Evolutionary conservation across 1,284 basidiomycete genomes (phyloP), one percentile per base, ranked within the genome.

Genomic region (Ganoderma meredithae): DNA sequence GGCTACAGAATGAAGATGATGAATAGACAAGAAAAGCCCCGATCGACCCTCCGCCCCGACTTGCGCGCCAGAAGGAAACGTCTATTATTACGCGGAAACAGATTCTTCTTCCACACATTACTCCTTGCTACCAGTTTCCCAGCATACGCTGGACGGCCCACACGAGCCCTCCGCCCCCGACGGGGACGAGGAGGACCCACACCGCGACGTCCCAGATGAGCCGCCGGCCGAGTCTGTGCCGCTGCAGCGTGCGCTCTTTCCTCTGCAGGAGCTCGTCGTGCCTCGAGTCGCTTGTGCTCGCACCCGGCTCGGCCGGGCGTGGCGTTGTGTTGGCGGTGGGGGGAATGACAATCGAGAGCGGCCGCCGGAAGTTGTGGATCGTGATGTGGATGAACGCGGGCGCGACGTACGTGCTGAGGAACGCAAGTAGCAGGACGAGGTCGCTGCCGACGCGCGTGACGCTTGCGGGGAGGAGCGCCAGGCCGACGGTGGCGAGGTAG

Each of bases 221-320:
- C 33, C 93, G 83, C 69, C 85, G 85, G 49, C 85, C 84, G 58
- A 89, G 83, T 69, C 93, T 86, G 53, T 84, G 82, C 64, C 84
- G 84, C 77, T 95, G 93, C 65, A 95, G 79, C 40, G 86, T 86
- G 61, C 86, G 83, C 78, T 95, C 93, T 80, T 95, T 95, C 69
- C 91, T 84, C 73, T 90, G 85, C 52, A 95, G 81, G 33, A 95
- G 84, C 62, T 89, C 87, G 73, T 93, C 90, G 60, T 81, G 75
- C 62, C 75, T 68, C 41, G 79, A 76, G 52, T 79, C 73, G 63
- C 76, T 76, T 15, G 41, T 13, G 33, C 58, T 76, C 17, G 41
- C 41, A 19, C 58, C 25, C 22, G 56, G 19, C 39, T 59, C 56
- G 1, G 22, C 56, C 56, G 56, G 39, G 76, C 72, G 52, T 76